Evolutionary conservation across 441 rosid species (phyloP).

Genomic region (Daphne laureola): DNA sequence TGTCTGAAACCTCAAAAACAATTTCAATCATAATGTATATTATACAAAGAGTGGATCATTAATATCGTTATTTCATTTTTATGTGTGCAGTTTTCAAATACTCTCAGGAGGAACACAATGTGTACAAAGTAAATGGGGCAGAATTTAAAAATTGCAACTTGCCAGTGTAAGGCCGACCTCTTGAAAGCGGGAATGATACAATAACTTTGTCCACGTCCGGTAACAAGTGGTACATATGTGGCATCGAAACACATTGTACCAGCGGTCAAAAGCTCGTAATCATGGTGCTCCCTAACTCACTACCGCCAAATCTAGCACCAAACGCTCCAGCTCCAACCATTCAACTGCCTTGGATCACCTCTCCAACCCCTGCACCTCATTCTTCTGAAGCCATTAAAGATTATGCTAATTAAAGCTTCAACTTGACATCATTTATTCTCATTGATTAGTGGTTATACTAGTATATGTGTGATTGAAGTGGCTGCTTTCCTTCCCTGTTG

Average conservation of each 20-base stretch:
- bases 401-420: too few species aligned
- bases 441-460: too few species aligned
- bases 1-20: neutral
- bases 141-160: conserved; percentile 17
- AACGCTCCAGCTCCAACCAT: neutral
- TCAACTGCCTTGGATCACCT: neutral
- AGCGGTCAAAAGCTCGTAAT: conserved; percentile 18
- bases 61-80: neutral
- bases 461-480: too few species aligned
- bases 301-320: conserved; percentile 1
- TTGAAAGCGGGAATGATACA: conserved; percentile 18
- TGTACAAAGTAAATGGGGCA: conserved; percentile 24
- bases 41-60: too few species aligned
- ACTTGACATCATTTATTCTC: too few species aligned
- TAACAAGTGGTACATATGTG: conserved; percentile 33
- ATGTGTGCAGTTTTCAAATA: conserved; percentile 24
- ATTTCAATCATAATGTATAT: too few species aligned
- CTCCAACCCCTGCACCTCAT: neutral
- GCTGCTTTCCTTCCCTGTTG: too few species aligned
- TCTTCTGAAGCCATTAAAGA: too few species aligned
- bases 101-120: conserved; percentile 21
- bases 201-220: conserved; percentile 22
- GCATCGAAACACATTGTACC: conserved; percentile 22
- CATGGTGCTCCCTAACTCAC: conserved; percentile 6
- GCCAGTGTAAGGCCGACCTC: conserved; percentile 10